A percentile compares a stretch with the other conserved stretches of the same genome.
These are phyloP conservation scores for Leucaena leucocephala DNA, from an alignment of 306 rosid species.

Conservation along the genomic window DNA sequence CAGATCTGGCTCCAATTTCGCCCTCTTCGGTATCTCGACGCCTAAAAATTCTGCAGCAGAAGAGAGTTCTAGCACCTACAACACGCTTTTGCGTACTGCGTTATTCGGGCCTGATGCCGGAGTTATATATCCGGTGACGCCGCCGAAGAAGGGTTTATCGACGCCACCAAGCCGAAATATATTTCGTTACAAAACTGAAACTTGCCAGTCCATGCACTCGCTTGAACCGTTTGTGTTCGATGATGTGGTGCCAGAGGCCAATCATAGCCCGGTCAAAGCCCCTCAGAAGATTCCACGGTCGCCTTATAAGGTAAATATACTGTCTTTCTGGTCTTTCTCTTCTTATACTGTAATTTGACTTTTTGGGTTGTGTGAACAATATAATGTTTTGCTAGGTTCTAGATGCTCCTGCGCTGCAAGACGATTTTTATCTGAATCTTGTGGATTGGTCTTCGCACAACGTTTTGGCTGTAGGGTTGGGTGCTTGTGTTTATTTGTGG, in stretches of 20 bases:
- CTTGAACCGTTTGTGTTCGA: conserved; percentile 80
- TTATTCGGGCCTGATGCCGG: conserved; percentile 82
- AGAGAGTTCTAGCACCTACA: conserved; percentile 70
- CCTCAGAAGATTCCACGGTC: conserved; percentile 93
- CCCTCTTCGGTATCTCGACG: conserved; percentile 65
- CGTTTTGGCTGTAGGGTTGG: conserved; percentile 93
- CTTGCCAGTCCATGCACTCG: conserved; percentile 80
- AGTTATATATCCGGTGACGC: conserved; percentile 61
- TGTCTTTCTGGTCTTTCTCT: background rate
- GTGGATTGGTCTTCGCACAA: conserved; percentile 98
- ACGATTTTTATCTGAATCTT: conserved; percentile 92
- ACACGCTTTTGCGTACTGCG: conserved; percentile 74
- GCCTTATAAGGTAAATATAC: conserved; percentile 75
- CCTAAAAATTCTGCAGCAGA: conserved; percentile 46
- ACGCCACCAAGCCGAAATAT: conserved; percentile 76
- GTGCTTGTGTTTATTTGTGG: conserved; percentile 97
- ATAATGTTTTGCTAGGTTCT: conserved; percentile 57
- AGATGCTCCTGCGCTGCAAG: conserved; percentile 98
- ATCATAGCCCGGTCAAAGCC: conserved; percentile 71
- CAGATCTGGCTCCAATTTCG: conserved; percentile 92
- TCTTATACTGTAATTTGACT: conserved; percentile 21
- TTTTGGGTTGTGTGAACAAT: conserved; percentile 13
- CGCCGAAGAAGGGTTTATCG: conserved; percentile 56
- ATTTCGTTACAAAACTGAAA: conserved; percentile 91
- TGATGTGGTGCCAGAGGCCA: conserved; percentile 66